Evolutionary conservation across 2,329 filamentous ascomycete genomes (phyloP).

Genomic region (Alternaria ventricosa): DNA sequence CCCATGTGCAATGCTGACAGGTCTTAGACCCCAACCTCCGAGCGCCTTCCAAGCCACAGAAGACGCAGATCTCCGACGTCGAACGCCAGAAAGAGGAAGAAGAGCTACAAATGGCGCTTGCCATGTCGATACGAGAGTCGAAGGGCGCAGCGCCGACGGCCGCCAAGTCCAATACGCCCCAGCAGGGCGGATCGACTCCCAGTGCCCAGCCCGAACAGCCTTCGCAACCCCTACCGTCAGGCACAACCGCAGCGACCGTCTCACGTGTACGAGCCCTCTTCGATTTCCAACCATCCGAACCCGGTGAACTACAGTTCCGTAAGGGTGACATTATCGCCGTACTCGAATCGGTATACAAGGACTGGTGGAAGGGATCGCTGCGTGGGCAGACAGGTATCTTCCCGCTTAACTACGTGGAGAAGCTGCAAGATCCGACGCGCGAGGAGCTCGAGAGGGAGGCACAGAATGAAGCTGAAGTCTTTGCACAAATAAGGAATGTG

Average conservation of each 20-base stretch:
- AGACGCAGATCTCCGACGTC: conserved; percentile 85
- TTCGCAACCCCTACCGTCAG: conserved; percentile 70
- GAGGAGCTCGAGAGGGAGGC: conserved; percentile 95
- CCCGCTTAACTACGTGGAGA: conserved; percentile 98
- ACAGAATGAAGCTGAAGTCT: conserved; percentile 87
- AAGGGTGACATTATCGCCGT: conserved; percentile 98
- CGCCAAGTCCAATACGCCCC: conserved; percentile 51
- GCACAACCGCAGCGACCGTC: conserved; percentile 94
- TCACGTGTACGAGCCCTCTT: conserved; percentile 92
- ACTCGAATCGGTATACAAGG: conserved; percentile 96
- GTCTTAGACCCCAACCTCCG: conserved; percentile 83
- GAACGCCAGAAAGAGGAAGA: conserved; percentile 97
- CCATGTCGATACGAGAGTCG: conserved; percentile 90
- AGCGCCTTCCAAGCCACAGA: conserved; percentile 89
- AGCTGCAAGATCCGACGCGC: conserved; percentile 89
- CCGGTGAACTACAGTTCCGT: conserved; percentile 92
- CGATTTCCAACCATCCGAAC: conserved; percentile 92
- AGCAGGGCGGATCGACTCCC: conserved; percentile 37
- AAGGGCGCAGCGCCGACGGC: conserved; percentile 50
- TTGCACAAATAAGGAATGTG: conserved; percentile 78
- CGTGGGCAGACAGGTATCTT: conserved; percentile 97
- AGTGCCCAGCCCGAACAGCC: conserved; percentile 49
- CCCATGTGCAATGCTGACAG: conserved; percentile 14
- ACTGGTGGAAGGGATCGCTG: conserved; percentile 98
- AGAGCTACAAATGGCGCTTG: conserved; percentile 94